A percentile compares a stretch with the other conserved stretches of the same genome.
These are phyloP conservation scores for Silene noctiflora DNA, from an alignment of 179 eudicot species.

Conservation along the genomic window DNA sequence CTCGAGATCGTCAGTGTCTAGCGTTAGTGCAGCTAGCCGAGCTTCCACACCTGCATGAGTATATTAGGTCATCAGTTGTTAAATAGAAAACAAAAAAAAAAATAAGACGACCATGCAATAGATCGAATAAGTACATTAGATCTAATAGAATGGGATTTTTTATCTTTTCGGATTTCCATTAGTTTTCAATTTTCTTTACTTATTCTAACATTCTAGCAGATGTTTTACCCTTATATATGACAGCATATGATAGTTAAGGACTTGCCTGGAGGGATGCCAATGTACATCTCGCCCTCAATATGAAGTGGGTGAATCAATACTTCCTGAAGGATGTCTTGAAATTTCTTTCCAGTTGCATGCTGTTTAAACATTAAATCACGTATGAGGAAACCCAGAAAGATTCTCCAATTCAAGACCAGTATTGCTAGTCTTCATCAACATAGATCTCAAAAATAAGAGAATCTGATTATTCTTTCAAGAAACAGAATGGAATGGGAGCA, in stretches of 20 bases:
- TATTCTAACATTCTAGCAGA: too few relatives aligned
- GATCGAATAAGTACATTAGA: too few relatives aligned
- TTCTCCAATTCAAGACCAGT: background rate
- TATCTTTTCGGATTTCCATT: background rate
- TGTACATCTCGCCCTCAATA: constrained; percentile 83
- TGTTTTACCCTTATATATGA: background rate
- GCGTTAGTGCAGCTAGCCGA: constrained; percentile 84
- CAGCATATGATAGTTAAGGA: constrained; percentile 16
- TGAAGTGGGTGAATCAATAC: constrained; percentile 72
- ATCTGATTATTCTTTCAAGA: background rate
- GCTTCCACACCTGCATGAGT: constrained; percentile 72
- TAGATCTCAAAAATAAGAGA: background rate
- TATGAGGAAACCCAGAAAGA: background rate
- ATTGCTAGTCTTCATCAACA: background rate
- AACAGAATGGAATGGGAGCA: background rate
- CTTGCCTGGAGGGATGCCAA: constrained; percentile 96
- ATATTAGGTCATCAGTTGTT: background rate
- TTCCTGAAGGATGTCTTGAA: constrained; percentile 95
- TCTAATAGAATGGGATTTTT: too few relatives aligned
- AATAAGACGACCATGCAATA: background rate
- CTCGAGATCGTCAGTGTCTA: constrained; percentile 63
- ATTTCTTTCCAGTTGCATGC: constrained; percentile 83
- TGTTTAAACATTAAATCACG: constrained; percentile 33
- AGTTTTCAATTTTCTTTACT: background rate
- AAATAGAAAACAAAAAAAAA: too few relatives aligned